Conservation (phyloP, 108 stramenopile species). For the Fragilaria crotonensis region DNA sequence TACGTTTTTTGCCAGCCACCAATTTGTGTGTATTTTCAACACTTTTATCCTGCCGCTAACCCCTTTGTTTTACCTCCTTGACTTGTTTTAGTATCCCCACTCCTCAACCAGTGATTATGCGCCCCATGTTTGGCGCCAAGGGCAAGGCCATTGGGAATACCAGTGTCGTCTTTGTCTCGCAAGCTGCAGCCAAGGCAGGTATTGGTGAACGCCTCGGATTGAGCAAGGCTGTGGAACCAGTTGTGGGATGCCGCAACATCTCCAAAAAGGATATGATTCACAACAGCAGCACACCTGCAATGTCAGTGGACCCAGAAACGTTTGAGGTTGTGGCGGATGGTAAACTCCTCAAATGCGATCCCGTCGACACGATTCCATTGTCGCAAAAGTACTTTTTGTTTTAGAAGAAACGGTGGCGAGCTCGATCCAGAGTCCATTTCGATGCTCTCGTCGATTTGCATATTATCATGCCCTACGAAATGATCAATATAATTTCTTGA, state of each 20-base stretch:
- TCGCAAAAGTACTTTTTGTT: conserved; percentile 93
- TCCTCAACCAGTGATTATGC: conserved; percentile 94
- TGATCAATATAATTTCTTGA: too few relatives aligned
- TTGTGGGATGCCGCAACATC: conserved; percentile 67
- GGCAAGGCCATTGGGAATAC: conserved; percentile 43
- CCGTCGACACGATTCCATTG: conserved; percentile 76
- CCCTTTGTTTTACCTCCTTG: too few relatives aligned
- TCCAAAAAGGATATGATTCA: conserved; percentile 92
- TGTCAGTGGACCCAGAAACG: conserved; percentile 93
- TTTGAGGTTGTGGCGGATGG: conserved; percentile 93
- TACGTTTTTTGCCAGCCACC: neutral
- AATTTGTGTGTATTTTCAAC: too few relatives aligned
- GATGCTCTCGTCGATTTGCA: too few relatives aligned
- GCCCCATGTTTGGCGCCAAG: conserved; percentile 92
- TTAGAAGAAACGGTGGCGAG: conserved; percentile 32
- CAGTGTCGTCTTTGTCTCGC: conserved; percentile 82
- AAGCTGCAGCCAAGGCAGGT: conserved; percentile 46
- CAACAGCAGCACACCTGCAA: conserved; percentile 84
- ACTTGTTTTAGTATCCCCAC: conserved; percentile 84
- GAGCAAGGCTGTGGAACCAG: conserved; percentile 70
- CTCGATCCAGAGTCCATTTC: too few relatives aligned
- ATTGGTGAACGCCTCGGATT: conserved; percentile 54
- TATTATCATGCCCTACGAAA: too few relatives aligned
- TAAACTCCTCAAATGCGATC: conserved; percentile 84
- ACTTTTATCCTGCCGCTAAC: too few relatives aligned